Base-by-base conservation (phyloP, 805 yeast genomes). In the Starmera dryadoides region DNA sequence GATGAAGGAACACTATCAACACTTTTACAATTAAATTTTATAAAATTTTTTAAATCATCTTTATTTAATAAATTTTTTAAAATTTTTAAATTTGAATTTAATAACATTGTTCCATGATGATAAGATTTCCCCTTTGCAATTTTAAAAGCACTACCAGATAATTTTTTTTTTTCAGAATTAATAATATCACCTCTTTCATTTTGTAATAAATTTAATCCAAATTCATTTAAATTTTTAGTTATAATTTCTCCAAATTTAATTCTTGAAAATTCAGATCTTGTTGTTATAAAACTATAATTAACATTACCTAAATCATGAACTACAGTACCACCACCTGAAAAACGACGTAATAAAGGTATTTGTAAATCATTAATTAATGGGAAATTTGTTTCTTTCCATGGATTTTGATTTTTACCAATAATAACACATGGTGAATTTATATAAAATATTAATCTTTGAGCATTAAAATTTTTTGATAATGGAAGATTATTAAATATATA, bases 251-350 rank as follows among this genome's bases (percentile, higher is more conserved):
- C 56, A 38, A 55, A 54, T 35, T 31, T 46, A 2, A 39, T 64
- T 47, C 94, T 54, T 62, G 73, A 67, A 55, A 93, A 93, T 2
- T 70, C 71, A 11, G 68, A 71, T 44, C 85, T 73, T 3, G 85
- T 68, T 9, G 85, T 77, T 66, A 91, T 78, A 51, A 75, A 87
- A 4, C 94, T 81, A 59, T 81, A 93, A 55, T 93, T 93, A 16
- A 81, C 78, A 52, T 93, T 93, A 0, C 97, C 96, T 5, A 69
- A 47, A 59, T 91, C 98, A 57, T 93, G 99, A 10, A 88, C 95
- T 1, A 93, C 99, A 0, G 97, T 79, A 0, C 99, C 99, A 2
- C 99, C 99, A 0, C 99, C 99, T 8, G 93, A 81, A 35, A 73
- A 65, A 40, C 99, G 67, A 48, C 99, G 67, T 6, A 93, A 55